Conservation (phyloP, 345 rosid genomes). For the Pseudoturritis turrita region DNA sequence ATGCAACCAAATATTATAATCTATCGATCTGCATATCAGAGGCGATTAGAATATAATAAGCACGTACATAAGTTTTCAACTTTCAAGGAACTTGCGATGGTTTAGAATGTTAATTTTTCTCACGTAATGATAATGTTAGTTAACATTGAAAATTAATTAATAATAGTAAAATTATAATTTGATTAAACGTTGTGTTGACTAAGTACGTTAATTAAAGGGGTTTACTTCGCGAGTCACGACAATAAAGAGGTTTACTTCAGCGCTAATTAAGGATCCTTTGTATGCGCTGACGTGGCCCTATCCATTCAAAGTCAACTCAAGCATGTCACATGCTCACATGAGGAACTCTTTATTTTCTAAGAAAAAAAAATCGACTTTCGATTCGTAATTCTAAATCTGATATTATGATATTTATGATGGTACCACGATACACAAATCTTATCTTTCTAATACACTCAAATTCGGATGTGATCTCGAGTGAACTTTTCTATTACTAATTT, state of each 20-base stretch:
- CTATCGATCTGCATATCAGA: background rate
- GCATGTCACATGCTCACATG: conserved; percentile 22
- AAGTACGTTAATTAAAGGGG: background rate
- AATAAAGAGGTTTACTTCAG: conserved; percentile 17
- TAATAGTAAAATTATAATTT: background rate
- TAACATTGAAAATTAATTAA: background rate
- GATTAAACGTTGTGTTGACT: conserved; percentile 5
- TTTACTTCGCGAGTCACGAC: conserved; percentile 9
- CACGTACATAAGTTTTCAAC: background rate
- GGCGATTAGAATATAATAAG: background rate
- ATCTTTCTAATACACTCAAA: background rate
- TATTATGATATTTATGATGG: background rate
- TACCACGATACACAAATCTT: background rate
- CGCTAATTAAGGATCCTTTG: conserved; percentile 7
- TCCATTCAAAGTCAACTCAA: conserved; percentile 19
- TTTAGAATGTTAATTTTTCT: background rate
- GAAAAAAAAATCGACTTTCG: background rate
- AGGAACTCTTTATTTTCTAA: background rate
- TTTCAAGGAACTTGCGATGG: background rate
- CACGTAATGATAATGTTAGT: background rate
- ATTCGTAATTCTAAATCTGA: background rate
- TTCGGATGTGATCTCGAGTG: background rate
- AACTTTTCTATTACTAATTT: background rate
- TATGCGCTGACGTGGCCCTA: conserved; percentile 19
- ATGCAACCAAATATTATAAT: background rate